Conservation (phyloP, 2,329 filamentous ascomycete genomes). For the Alternaria solani region DNA sequence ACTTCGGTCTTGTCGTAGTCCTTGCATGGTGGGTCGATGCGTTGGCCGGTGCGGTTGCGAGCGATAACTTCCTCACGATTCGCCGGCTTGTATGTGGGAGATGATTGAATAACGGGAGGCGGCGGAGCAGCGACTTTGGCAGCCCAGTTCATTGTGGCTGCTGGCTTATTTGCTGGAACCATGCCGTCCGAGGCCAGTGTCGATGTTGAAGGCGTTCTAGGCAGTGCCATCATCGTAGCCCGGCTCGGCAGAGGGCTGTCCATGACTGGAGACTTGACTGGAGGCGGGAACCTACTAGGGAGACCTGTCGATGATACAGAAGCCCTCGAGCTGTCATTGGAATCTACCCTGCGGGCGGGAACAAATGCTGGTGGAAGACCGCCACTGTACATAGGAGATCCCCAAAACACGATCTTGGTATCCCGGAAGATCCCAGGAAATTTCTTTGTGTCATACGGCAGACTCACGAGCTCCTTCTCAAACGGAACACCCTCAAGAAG, state of each 20-base stretch:
- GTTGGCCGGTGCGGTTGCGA: constrained; percentile 67
- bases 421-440: constrained; percentile 63
- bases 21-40: constrained; percentile 63
- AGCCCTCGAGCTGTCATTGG: constrained; percentile 14
- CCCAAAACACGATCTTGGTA: constrained; percentile 53
- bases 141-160: constrained; percentile 39
- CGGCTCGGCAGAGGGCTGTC: constrained; percentile 29
- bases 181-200: constrained; percentile 36
- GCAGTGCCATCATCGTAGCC: constrained; percentile 17
- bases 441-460: constrained; percentile 61
- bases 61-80: constrained; percentile 54
- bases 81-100: constrained; percentile 32
- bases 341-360: constrained; percentile 1
- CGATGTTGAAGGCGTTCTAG: constrained; percentile 42
- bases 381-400: constrained; percentile 4
- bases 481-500: constrained; percentile 66
- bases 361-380: constrained; percentile 3
- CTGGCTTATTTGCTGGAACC: constrained; percentile 15
- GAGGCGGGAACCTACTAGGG: constrained; percentile 39
- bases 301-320: constrained; percentile 34
- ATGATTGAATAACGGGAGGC: constrained; percentile 33
- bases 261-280: constrained; percentile 23
- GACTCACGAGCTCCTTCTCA: constrained; percentile 59
- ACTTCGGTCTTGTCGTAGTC: constrained; percentile 64
- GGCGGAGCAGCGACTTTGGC: constrained; percentile 45